Conservation (phyloP, 768 basidiomycete genomes). For the Obba rivulosa region DNA sequence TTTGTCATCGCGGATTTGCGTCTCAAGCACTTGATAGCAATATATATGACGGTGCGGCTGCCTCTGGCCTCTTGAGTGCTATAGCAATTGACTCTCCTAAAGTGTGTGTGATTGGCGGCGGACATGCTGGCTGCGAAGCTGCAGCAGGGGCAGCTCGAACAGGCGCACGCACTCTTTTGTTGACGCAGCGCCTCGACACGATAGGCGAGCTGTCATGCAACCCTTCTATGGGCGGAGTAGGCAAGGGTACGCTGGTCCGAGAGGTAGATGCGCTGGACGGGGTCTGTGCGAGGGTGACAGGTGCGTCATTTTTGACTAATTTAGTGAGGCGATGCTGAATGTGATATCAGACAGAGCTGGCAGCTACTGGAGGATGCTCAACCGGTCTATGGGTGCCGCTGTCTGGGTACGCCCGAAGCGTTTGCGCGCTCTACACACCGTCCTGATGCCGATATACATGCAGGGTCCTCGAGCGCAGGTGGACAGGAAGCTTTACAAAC, state of each 20-base stretch:
- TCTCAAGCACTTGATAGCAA: background rate
- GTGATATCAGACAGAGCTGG: constrained; percentile 68
- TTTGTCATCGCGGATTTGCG: background rate
- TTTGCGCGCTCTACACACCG: background rate
- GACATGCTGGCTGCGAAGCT: constrained; percentile 92
- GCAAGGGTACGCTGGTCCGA: constrained; percentile 87
- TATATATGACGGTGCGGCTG: constrained; percentile 16
- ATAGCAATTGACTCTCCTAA: background rate
- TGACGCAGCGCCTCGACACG: constrained; percentile 79
- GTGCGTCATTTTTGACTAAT: constrained; percentile 32
- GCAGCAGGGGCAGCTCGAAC: constrained; percentile 81
- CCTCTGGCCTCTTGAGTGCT: no score
- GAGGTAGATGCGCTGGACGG: constrained; percentile 92
- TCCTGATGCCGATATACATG: background rate
- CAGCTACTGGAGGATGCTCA: constrained; percentile 84
- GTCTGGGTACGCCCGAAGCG: constrained; percentile 63
- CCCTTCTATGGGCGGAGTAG: constrained; percentile 87
- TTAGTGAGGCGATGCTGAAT: background rate
- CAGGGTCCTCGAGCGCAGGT: constrained; percentile 90
- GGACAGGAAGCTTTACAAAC: constrained; percentile 79
- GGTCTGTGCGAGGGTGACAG: constrained; percentile 76
- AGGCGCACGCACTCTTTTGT: constrained; percentile 72
- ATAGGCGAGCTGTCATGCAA: constrained; percentile 88
- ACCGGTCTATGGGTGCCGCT: constrained; percentile 81
- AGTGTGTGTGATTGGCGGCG: constrained; percentile 88